Evolutionary conservation across 1,284 basidiomycete species (phyloP).

Genomic region (Rhodotorula sp.): DNA sequence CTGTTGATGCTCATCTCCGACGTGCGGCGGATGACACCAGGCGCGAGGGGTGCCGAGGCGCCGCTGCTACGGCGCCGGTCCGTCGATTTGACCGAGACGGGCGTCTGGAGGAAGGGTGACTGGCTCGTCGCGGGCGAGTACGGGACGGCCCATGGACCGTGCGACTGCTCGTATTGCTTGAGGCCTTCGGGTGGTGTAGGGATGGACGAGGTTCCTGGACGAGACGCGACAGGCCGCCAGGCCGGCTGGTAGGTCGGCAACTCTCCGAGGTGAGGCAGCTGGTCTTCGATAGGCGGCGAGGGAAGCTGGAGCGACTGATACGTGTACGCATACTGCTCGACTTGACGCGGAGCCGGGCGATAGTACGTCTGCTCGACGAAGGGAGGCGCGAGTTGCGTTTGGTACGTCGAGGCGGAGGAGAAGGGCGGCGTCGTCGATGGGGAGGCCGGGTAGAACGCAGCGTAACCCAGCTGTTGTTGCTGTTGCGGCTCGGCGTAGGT

Average conservation of each 20-base stretch:
- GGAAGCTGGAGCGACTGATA: not conserved
- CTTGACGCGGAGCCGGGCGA: not conserved
- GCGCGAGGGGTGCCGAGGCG: not conserved
- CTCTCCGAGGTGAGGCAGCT: not conserved
- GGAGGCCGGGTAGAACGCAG: not conserved
- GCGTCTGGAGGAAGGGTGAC: not conserved
- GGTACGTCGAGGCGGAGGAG: not conserved
- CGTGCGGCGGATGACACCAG: not conserved
- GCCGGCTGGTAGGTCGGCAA: not conserved
- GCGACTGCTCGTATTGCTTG: not conserved
- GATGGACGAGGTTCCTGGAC: too few relatives aligned
- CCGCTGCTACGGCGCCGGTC: slow-evolving; percentile 1
- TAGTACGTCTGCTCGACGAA: not conserved
- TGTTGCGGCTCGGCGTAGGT: not conserved
- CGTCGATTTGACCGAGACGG: not conserved
- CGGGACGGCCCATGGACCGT: not conserved
- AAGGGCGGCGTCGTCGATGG: not conserved
- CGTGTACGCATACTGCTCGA: not conserved
- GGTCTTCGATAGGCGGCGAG: slow-evolving; percentile 1
- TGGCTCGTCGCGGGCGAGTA: not conserved
- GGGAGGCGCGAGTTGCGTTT: not conserved
- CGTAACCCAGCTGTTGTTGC: not conserved
- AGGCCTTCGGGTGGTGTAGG: not conserved
- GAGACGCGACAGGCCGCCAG: not conserved
- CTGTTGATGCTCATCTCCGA: not conserved